Percentiles rank a stretch among this genome's conserved stretches.
Evolutionary conservation across 2,329 filamentous ascomycete genomes (phyloP).

Genomic region (Botrytis hyacinthi): DNA sequence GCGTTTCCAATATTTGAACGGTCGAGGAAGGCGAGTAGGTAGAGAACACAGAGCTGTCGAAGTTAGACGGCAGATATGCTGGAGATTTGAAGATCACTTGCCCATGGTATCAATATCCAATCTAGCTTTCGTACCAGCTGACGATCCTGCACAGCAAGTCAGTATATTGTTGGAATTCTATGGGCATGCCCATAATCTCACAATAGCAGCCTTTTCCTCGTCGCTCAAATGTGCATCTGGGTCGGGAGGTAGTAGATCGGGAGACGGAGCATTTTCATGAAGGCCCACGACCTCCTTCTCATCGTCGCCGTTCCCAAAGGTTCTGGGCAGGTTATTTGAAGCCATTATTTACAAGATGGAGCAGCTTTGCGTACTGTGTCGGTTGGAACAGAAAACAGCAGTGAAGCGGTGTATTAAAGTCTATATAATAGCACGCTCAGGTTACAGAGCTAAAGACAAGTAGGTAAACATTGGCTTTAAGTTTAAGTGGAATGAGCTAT

Average conservation of each 20-base stretch:
- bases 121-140: slow-evolving; percentile 63
- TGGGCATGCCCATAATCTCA: slow-evolving; percentile 41
- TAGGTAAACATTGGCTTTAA: neutral
- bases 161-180: neutral
- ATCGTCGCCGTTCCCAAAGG: neutral
- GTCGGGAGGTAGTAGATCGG: slow-evolving; percentile 41
- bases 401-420: neutral
- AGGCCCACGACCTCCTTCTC: slow-evolving; percentile 16
- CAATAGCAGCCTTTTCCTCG: slow-evolving; percentile 60
- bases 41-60: slow-evolving; percentile 64
- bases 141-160: slow-evolving; percentile 50
- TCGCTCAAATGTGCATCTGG: slow-evolving; percentile 64
- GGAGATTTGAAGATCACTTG: slow-evolving; percentile 26
- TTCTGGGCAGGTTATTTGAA: neutral
- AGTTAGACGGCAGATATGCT: slow-evolving; percentile 22
- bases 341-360: neutral
- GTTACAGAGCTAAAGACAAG: neutral
- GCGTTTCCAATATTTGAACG: slow-evolving; percentile 80
- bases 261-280: neutral
- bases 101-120: slow-evolving; percentile 58
- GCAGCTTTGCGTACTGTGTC: neutral
- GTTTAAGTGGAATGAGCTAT: neutral
- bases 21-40: slow-evolving; percentile 72
- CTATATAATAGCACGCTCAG: neutral
- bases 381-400: neutral